Conservation (phyloP, 305 asterid species). For the Coffea humblotiana region DNA sequence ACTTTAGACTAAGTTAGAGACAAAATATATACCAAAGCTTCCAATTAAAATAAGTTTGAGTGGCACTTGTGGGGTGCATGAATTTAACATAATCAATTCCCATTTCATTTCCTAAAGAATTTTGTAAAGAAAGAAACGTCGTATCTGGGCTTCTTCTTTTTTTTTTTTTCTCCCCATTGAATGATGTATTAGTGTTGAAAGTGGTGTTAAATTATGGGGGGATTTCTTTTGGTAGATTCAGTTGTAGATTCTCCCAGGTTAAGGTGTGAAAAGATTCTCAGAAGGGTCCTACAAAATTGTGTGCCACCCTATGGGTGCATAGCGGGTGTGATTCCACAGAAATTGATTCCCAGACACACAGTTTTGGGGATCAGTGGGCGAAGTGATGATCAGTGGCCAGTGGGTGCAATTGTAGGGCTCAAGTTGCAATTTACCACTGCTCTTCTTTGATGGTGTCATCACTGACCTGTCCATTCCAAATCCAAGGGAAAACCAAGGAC, state of each 20-base stretch:
- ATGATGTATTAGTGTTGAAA: slow-evolving; percentile 9
- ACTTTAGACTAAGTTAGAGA: slow-evolving; percentile 16
- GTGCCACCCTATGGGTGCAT: slow-evolving; percentile 6
- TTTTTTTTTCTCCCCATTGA: not conserved
- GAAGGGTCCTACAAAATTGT: slow-evolving; percentile 10
- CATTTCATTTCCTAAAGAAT: not conserved
- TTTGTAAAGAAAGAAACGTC: not conserved
- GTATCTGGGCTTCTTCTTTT: not conserved
- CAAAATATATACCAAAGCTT: slow-evolving; percentile 19
- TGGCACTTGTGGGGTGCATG: slow-evolving; percentile 11
- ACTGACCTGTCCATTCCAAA: slow-evolving; percentile 50
- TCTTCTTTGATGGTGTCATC: slow-evolving; percentile 39
- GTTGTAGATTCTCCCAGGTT: slow-evolving; percentile 22
- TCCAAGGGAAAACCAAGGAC: slow-evolving; percentile 36
- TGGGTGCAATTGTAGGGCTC: not conserved
- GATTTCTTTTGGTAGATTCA: slow-evolving; percentile 23
- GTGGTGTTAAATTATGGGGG: not conserved
- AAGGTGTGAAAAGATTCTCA: slow-evolving; percentile 16
- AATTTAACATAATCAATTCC: not conserved
- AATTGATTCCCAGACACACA: slow-evolving; percentile 1
- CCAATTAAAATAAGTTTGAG: not conserved
- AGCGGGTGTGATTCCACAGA: slow-evolving; percentile 20
- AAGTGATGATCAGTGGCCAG: not conserved
- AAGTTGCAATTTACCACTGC: slow-evolving; percentile 16
- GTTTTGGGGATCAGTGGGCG: slow-evolving; percentile 12